These are phyloP conservation scores for Penicillium sumatraense DNA, from an alignment of 2,329 filamentous ascomycete species.

Conservation along the genomic window DNA sequence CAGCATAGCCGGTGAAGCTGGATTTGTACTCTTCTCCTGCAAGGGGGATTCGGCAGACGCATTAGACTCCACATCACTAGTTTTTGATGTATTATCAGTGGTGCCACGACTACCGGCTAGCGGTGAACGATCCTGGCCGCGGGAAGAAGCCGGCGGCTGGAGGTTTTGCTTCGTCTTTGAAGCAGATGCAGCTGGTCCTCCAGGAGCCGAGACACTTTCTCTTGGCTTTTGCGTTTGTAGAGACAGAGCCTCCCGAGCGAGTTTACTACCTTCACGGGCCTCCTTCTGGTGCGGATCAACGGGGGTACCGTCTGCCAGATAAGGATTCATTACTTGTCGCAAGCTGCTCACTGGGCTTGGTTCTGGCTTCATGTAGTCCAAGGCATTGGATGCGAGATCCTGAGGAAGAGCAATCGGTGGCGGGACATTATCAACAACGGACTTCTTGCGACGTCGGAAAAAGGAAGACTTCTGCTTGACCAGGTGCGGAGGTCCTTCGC, in stretches of 20 bases:
- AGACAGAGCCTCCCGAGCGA: constrained; percentile 22
- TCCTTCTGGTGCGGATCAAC: constrained; percentile 28
- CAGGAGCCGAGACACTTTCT: constrained; percentile 31
- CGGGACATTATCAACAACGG: constrained; percentile 68
- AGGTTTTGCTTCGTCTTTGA: constrained; percentile 34
- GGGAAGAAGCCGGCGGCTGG: constrained; percentile 30
- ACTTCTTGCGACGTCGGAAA: constrained; percentile 92
- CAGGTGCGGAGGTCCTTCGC: constrained; percentile 52
- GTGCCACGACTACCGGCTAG: constrained; percentile 42
- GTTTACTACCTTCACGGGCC: constrained; percentile 24
- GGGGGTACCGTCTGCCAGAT: constrained; percentile 55
- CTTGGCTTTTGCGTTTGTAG: constrained; percentile 27
- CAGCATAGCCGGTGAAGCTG: constrained; percentile 19
- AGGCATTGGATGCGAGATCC: constrained; percentile 46
- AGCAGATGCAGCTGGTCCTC: too few species aligned
- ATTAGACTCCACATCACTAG: constrained; percentile 25
- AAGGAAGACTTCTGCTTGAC: constrained; percentile 95
- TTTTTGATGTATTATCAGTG: constrained; percentile 31
- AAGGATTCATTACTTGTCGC: constrained; percentile 85
- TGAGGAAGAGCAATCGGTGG: constrained; percentile 59
- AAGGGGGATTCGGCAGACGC: constrained; percentile 21
- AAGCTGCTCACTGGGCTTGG: constrained; percentile 78
- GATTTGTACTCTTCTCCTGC: constrained; percentile 22
- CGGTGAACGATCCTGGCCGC: constrained; percentile 36
- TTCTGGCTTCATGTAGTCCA: constrained; percentile 36